Conservation (phyloP, 352 stramenopile species). For the Phytopythium ostracodes region DNA sequence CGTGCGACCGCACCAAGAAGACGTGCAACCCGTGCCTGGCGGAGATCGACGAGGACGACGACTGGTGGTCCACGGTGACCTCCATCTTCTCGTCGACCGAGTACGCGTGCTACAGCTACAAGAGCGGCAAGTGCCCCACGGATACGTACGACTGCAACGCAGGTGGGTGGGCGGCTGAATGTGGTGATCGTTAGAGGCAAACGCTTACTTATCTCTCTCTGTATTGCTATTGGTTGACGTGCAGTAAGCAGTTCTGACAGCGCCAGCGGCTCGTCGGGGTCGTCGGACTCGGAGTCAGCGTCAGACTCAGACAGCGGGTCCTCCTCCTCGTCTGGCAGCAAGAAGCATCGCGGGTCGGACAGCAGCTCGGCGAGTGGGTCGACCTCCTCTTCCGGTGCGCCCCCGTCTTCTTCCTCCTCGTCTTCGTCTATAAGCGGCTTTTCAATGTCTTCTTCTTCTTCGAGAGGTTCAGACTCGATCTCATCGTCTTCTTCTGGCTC, state of each 20-base stretch:
- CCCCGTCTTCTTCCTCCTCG: not conserved
- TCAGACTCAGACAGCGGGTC: conserved; percentile 15
- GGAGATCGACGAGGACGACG: conserved; percentile 20
- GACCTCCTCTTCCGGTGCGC: conserved; percentile 5
- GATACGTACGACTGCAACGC: conserved; percentile 34
- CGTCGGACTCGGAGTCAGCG: conserved; percentile 9
- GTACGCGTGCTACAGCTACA: conserved; percentile 43
- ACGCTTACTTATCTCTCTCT: not conserved
- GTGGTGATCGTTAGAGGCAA: not conserved
- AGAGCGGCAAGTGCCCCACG: conserved; percentile 30
- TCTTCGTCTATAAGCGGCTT: not conserved
- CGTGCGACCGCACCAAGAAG: conserved; percentile 37
- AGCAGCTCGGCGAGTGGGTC: conserved; percentile 6
- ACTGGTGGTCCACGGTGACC: conserved; percentile 11
- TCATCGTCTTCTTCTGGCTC: conserved; percentile 15
- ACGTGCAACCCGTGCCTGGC: conserved; percentile 43
- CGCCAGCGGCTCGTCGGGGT: conserved; percentile 3
- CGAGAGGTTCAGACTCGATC: conserved; percentile 18
- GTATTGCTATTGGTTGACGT: not conserved
- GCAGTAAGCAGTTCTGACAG: conserved; percentile 20
- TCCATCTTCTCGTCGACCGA: conserved; percentile 21
- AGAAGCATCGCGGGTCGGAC: conserved; percentile 2
- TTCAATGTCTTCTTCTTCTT: conserved; percentile 6
- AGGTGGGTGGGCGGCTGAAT: conserved; percentile 8
- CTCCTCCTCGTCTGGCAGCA: conserved; percentile 9